phyloP scores from a whole-genome alignment of 441 rosid species.

The Gossypium gossypioides region DNA sequence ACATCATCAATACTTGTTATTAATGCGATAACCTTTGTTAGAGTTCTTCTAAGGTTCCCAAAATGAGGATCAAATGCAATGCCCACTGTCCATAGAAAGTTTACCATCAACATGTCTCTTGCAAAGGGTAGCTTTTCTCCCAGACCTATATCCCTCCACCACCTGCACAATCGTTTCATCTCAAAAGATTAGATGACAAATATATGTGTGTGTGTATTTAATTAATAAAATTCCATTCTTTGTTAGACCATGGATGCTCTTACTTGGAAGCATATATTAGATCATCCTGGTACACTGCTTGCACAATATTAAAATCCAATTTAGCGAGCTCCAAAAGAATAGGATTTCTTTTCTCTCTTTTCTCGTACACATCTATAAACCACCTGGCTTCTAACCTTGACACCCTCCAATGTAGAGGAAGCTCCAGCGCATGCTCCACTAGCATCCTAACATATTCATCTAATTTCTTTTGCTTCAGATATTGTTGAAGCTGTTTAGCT shows the following conservation, averaged over 20 bases:
- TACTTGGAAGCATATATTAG: slow-evolving; percentile 15
- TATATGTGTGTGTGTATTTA: no score
- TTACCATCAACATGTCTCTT: neutral
- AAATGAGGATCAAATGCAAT: neutral
- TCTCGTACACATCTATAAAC: slow-evolving; percentile 24
- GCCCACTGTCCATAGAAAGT: neutral
- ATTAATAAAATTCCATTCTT: no score
- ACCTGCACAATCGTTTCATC: neutral
- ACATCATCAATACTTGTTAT: neutral
- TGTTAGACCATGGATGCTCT: no score
- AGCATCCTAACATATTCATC: neutral
- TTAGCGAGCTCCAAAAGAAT: slow-evolving; percentile 22
- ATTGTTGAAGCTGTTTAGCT: neutral
- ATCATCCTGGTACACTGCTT: slow-evolving; percentile 28
- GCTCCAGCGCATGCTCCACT: no score
- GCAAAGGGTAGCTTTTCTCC: neutral
- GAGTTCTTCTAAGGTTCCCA: neutral
- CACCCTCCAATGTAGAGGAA: no score
- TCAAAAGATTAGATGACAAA: no score
- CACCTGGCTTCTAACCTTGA: slow-evolving; percentile 23
- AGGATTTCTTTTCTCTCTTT: slow-evolving; percentile 2
- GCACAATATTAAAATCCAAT: slow-evolving; percentile 26
- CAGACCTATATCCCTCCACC: neutral
- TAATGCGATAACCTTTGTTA: neutral
- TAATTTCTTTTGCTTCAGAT: neutral